A percentile compares a stretch with the other conserved stretches of the same genome.
phyloP scores from a whole-genome alignment of 2,329 filamentous ascomycete species.

The Teratosphaeria viscida region DNA sequence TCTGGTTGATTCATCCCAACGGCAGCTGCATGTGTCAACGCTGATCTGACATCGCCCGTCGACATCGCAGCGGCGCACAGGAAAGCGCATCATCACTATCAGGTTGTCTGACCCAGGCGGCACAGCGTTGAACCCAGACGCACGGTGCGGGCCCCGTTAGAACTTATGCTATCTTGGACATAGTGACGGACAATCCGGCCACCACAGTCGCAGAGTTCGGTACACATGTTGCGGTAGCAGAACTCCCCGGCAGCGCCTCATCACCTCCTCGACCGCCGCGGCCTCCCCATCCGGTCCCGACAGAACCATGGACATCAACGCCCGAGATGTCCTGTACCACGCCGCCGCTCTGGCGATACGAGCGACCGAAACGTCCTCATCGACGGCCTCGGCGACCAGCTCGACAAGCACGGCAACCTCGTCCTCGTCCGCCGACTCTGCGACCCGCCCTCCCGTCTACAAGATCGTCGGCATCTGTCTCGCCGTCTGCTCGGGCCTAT shows the following conservation, averaged over 20 bases:
- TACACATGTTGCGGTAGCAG: neutral
- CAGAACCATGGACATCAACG: slow-evolving; percentile 2
- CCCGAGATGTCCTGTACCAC: slow-evolving; percentile 4
- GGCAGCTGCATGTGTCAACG: neutral
- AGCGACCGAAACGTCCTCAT: slow-evolving; percentile 20
- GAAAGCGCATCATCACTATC: neutral
- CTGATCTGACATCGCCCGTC: neutral
- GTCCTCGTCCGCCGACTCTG: slow-evolving; percentile 10
- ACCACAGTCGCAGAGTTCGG: neutral
- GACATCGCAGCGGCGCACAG: neutral
- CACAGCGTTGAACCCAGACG: too few relatives aligned
- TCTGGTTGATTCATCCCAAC: too few relatives aligned
- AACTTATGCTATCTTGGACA: too few relatives aligned
- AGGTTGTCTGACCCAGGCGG: neutral
- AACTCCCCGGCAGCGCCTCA: neutral
- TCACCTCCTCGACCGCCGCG: neutral
- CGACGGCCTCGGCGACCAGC: slow-evolving; percentile 3
- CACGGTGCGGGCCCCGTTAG: too few relatives aligned
- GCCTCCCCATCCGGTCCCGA: neutral
- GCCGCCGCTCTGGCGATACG: slow-evolving; percentile 33
- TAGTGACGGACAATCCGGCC: neutral
- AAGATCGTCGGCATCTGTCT: slow-evolving; percentile 80
- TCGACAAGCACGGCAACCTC: slow-evolving; percentile 13
- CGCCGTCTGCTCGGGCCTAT: slow-evolving; percentile 76
- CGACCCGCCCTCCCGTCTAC: slow-evolving; percentile 49